Base-by-base conservation (phyloP, 768 basidiomycete genomes). In the Rhodotorula kratochvilovae region DNA sequence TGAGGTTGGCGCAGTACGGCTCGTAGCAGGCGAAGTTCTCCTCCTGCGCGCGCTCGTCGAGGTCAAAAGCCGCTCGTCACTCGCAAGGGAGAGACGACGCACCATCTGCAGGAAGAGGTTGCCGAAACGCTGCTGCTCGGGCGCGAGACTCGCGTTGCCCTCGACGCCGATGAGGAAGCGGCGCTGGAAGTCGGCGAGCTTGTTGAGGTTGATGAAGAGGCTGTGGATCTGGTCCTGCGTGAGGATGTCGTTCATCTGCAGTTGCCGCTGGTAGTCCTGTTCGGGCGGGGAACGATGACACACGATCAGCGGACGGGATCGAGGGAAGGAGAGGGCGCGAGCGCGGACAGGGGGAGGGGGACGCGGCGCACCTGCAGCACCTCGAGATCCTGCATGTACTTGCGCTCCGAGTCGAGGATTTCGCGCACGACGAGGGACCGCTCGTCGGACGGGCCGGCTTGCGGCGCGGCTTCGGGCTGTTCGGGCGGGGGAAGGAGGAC, bases 301-400 rank as follows among this genome's bases (percentile, higher is more conserved):
- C 10, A 27, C 33, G 31, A 12, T 25, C 35, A 35, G 39, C 3
- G 21, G 21, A 27, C 33, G 19, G 19, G 11, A 10, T 2, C 23
- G 12, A 25, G 25, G 7, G 61, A 19, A 8, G 23, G 16, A 16
- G n/a, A 19, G 10, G 39, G 39, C 39, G 39, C 13, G 39, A 13
- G 39, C 8, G 8, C 39, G 39, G 39, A 39, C 39, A 39, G 13
- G n/a, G n/a, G n/a, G n/a, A n/a, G n/a, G n/a, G n/a, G n/a, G n/a
- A n/a, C n/a, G n/a, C n/a, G 31, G 79, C 88, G 76, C 74, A 92
- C 93, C 87, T 96, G 96, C 86, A 99, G 89, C 76, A 92, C 88
- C 81, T 99, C 96, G 69, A 99, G 84, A 82, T 98, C 95, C 81
- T 93, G 90, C 27, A 99, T 95, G 80, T 93, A 98, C 83, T 95